Conservation (phyloP, 2,329 filamentous ascomycete genomes). For the Beauveria asiatica region DNA sequence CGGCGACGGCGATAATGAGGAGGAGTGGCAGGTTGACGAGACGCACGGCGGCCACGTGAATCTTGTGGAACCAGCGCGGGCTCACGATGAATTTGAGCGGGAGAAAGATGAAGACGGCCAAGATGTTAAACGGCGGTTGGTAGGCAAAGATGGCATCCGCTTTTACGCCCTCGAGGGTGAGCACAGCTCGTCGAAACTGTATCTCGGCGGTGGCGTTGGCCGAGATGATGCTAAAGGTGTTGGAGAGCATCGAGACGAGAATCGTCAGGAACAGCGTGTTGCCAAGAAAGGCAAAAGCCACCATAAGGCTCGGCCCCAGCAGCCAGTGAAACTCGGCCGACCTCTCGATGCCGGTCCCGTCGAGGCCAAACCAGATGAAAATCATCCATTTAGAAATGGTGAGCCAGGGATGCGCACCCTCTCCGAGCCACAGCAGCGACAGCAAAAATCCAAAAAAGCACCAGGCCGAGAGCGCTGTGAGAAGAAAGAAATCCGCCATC, state of each 20-base stretch:
- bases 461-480: slow-evolving; percentile 70
- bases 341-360: slow-evolving; percentile 56
- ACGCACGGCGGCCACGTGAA: slow-evolving; percentile 70
- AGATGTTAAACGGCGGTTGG: slow-evolving; percentile 73
- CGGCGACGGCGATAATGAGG: slow-evolving; percentile 60
- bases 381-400: slow-evolving; percentile 87
- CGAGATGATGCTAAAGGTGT: slow-evolving; percentile 73
- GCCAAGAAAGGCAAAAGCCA: slow-evolving; percentile 75
- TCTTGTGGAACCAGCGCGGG: slow-evolving; percentile 85
- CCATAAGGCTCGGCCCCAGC: slow-evolving; percentile 72
- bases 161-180: slow-evolving; percentile 81
- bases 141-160: slow-evolving; percentile 77
- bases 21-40: slow-evolving; percentile 68
- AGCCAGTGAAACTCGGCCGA: slow-evolving; percentile 67
- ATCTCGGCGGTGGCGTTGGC: slow-evolving; percentile 74
- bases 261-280: slow-evolving; percentile 88
- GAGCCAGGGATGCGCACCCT: slow-evolving; percentile 47
- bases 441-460: slow-evolving; percentile 77
- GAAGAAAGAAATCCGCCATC: slow-evolving; percentile 76
- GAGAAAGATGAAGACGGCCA: slow-evolving; percentile 64
- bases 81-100: slow-evolving; percentile 70
- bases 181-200: slow-evolving; percentile 69
- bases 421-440: slow-evolving; percentile 69
- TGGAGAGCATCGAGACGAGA: slow-evolving; percentile 76
- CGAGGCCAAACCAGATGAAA: slow-evolving; percentile 86